Percentiles rank a stretch among this genome's conserved stretches.
These are phyloP conservation scores for Sherardia arvensis DNA, from an alignment of 257 asterid species.

Conservation along the genomic window DNA sequence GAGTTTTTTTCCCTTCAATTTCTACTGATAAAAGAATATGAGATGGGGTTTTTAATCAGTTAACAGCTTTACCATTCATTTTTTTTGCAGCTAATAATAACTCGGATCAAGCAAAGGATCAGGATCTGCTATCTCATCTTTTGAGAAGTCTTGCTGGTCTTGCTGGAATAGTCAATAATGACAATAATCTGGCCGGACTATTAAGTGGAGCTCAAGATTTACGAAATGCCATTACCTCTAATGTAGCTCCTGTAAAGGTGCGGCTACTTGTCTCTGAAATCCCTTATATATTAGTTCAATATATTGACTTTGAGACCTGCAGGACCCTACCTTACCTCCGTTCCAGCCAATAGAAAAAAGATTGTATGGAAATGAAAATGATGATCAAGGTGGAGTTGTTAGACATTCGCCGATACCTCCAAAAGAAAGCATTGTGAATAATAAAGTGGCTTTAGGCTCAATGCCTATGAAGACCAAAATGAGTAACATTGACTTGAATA, in stretches of 20 bases:
- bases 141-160: constrained; percentile 36
- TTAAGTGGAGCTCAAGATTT: constrained; percentile 25
- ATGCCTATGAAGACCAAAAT: constrained; percentile 30
- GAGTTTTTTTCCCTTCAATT: background rate
- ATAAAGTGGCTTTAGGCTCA: constrained; percentile 27
- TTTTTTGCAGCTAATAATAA: constrained; percentile 30
- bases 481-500: constrained; percentile 65
- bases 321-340: constrained; percentile 24
- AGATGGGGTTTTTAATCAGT: constrained; percentile 2
- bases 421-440: constrained; percentile 25
- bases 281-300: constrained; percentile 6
- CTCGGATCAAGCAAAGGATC: constrained; percentile 36
- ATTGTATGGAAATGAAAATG: constrained; percentile 25
- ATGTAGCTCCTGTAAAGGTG: constrained; percentile 28
- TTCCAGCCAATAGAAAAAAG: constrained; percentile 16
- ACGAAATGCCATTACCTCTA: constrained; percentile 20
- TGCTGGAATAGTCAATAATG: constrained; percentile 23
- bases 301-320: constrained; percentile 20
- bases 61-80: constrained; percentile 10
- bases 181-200: constrained; percentile 17
- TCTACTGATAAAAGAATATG: background rate
- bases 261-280: background rate
- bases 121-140: constrained; percentile 36
- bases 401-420: constrained; percentile 24
- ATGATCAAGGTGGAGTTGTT: constrained; percentile 26